These are phyloP conservation scores for Hymenoscyphus fructigenus DNA, from an alignment of 2,329 filamentous ascomycete species.

Conservation along the genomic window DNA sequence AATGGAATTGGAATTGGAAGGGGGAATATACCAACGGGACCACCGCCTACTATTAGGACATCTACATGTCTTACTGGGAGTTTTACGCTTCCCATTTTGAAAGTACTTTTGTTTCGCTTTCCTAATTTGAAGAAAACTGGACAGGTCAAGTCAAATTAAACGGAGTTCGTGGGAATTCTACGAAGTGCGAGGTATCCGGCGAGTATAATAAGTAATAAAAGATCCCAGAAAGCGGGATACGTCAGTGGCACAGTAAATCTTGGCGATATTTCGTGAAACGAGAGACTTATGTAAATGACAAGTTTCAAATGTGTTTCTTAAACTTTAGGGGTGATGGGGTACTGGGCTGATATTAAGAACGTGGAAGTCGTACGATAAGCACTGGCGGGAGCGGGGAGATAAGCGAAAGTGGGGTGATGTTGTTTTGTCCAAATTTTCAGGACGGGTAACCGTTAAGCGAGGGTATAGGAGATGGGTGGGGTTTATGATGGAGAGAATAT, in stretches of 20 bases:
- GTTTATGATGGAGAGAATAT: too few relatives aligned
- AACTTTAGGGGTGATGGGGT: not conserved
- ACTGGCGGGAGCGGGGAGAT: not conserved
- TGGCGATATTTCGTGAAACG: not conserved
- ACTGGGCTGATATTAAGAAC: not conserved
- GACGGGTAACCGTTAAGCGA: too few relatives aligned
- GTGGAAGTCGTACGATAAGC: not conserved
- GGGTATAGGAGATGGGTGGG: too few relatives aligned
- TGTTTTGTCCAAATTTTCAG: too few relatives aligned
- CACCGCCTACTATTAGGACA: slow-evolving; percentile 45
- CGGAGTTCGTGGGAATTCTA: not conserved
- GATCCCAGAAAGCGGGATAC: not conserved
- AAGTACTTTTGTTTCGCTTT: not conserved
- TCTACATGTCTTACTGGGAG: slow-evolving; percentile 27
- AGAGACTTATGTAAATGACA: too few relatives aligned
- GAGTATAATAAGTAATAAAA: not conserved
- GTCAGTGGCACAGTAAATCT: not conserved
- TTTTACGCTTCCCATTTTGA: not conserved
- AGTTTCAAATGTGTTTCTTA: not conserved
- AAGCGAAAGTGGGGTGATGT: not conserved
- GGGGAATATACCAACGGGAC: slow-evolving; percentile 42
- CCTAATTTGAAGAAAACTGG: not conserved
- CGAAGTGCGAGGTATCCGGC: not conserved
- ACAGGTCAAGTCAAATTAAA: not conserved
- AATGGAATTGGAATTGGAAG: slow-evolving; percentile 25